Conservation (phyloP, 2,329 filamentous ascomycete genomes). For the Davidsoniella australis region DNA sequence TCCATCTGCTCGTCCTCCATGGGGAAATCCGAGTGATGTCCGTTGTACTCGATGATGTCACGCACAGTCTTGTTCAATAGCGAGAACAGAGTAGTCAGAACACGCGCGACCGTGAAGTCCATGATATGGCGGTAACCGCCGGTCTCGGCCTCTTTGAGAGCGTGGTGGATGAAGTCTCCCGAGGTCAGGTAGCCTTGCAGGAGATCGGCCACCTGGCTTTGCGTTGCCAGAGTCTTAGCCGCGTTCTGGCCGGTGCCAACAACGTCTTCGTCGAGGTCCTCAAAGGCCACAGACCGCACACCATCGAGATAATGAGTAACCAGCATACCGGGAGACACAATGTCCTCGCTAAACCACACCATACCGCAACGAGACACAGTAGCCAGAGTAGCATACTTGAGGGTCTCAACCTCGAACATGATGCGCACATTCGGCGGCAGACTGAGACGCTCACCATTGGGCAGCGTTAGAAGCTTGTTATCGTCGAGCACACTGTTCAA, state of each 20-base stretch:
- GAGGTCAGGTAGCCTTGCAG: conserved; percentile 58
- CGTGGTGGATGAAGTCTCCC: conserved; percentile 66
- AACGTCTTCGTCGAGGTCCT: conserved; percentile 88
- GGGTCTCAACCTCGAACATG: conserved; percentile 98
- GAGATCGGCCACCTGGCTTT: conserved; percentile 63
- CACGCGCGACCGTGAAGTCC: conserved; percentile 86
- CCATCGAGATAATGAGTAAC: conserved; percentile 78
- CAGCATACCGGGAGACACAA: conserved; percentile 84
- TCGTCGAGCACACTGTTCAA: conserved; percentile 98
- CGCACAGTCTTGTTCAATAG: conserved; percentile 86
- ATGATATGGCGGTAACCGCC: conserved; percentile 83
- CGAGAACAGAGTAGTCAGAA: conserved; percentile 84
- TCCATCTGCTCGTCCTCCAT: conserved; percentile 82
- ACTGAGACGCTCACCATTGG: conserved; percentile 94
- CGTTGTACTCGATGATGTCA: conserved; percentile 88
- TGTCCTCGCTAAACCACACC: conserved; percentile 99
- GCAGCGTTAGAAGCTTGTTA: conserved; percentile 92
- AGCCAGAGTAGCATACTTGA: conserved; percentile 92
- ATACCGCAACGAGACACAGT: conserved; percentile 99
- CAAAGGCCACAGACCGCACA: conserved; percentile 68
- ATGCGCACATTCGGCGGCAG: conserved; percentile 89
- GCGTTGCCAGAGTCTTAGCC: conserved; percentile 61
- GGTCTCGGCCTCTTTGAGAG: conserved; percentile 52
- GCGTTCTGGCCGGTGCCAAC: conserved; percentile 59
- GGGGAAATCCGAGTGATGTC: conserved; percentile 85